phyloP scores from a whole-genome alignment of 257 asterid species.

The Apocynum venetum region DNA sequence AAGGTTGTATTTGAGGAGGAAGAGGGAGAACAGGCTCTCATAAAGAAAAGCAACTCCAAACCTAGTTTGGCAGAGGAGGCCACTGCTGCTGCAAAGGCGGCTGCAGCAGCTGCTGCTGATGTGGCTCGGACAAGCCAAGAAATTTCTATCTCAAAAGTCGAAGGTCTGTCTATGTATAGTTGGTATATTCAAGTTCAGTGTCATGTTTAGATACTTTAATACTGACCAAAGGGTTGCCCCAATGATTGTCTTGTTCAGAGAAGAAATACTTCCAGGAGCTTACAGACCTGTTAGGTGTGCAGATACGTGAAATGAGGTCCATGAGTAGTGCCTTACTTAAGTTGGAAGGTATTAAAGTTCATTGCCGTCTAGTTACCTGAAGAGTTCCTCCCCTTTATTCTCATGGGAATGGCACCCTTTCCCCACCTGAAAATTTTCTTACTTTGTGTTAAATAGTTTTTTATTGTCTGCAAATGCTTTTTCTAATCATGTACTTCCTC shows the following conservation, averaged over 20 bases:
- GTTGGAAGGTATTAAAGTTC: conserved; percentile 57
- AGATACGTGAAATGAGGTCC: conserved; percentile 84
- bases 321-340: conserved; percentile 67
- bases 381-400: not conserved
- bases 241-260: conserved; percentile 45
- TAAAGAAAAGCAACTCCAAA: conserved; percentile 33
- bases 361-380: not conserved
- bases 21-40: conserved; percentile 42
- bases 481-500: no score
- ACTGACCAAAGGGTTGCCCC: not conserved
- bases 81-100: conserved; percentile 86
- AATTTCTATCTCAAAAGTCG: conserved; percentile 60
- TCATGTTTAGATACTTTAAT: not conserved
- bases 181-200: not conserved
- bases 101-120: conserved; percentile 90
- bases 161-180: conserved; percentile 45
- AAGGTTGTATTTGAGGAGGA: conserved; percentile 68
- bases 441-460: not conserved
- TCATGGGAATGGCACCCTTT: not conserved
- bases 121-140: conserved; percentile 95
- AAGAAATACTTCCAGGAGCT: conserved; percentile 84
- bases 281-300: conserved; percentile 58
- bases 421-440: not conserved
- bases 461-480: not conserved
- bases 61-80: conserved; percentile 82